Base-by-base conservation (phyloP, 2,329 filamentous ascomycete species). In the Diaporthe caulivora region DNA sequence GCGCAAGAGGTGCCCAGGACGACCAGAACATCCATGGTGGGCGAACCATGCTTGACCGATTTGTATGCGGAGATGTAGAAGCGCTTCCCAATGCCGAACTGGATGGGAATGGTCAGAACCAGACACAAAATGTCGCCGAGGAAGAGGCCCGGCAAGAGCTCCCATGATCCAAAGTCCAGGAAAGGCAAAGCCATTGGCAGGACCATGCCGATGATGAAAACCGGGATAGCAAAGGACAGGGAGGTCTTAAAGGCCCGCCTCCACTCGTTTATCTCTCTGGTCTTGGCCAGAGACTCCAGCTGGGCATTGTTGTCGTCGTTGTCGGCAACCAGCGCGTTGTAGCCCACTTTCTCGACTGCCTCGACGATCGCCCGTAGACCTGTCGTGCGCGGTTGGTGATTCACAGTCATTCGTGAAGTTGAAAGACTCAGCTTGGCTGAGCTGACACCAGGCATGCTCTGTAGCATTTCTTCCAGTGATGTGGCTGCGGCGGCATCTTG, bases 21-120 rank as follows among this genome's bases (percentile, higher is more conserved):
- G 70, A 99, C 94, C 29, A 99, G 88, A 1, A 98, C 97, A 81
- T 99, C 97, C 97, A 99, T 99, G 1, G 97, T 99, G 0, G 97
- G 96, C 7, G 95, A 94, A 26, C 92, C 90, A 81, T 99, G 97
- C 83, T 93, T 95, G 78, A 99, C 82, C 1, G 95, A 98, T 81
- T 97, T 98, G 84, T 90, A 98, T n/a, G 96, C 95, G 34, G 95
- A 97, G 73, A 93, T 82, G 81, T 99, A 99, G 82, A 98, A 99
- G 18, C 97, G 93, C 83, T 92, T 95, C 76, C 97, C 97, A 79
- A 99, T 94, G 77, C 97, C 97, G 79, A 99, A 99, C 82, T 99
- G 97, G 11, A 99, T 92, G 42, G 97, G 97, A 78, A 98, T 91
- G 15, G 97, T 98, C 65, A 99, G 90, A 72, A 88, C 79, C 68